phyloP scores from a whole-genome alignment of 345 rosid species.

The Bruguiera parviflora region DNA sequence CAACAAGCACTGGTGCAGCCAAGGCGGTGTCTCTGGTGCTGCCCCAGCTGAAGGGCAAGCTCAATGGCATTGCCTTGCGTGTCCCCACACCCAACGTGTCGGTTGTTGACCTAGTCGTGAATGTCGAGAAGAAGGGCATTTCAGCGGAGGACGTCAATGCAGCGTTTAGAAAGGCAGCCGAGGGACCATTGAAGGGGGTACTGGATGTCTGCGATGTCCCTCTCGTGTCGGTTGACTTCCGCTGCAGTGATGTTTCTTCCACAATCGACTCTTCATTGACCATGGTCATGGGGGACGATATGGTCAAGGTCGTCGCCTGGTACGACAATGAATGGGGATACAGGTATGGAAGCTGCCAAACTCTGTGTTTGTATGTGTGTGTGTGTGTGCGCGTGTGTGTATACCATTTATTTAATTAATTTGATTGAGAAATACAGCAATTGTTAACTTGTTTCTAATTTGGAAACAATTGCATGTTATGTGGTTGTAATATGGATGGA shows the following conservation, averaged over 20 bases:
- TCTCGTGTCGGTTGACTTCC: slow-evolving; percentile 86
- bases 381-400: neutral
- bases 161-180: slow-evolving; percentile 90
- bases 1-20: slow-evolving; percentile 98
- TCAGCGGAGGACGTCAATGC: slow-evolving; percentile 83
- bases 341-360: slow-evolving; percentile 43
- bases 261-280: slow-evolving; percentile 91
- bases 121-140: slow-evolving; percentile 78
- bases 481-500: neutral
- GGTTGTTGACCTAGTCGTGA: slow-evolving; percentile 87
- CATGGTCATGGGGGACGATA: slow-evolving; percentile 98
- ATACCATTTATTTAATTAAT: neutral
- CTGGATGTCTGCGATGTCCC: slow-evolving; percentile 84
- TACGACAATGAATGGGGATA: slow-evolving; percentile 99
- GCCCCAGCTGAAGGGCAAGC: slow-evolving; percentile 97
- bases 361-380: no score
- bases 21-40: slow-evolving; percentile 94
- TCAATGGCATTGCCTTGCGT: slow-evolving; percentile 92
- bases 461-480: no score
- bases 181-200: slow-evolving; percentile 77
- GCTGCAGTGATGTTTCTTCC: slow-evolving; percentile 87
- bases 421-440: neutral
- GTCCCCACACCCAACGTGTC: slow-evolving; percentile 99
- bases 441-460: no score
- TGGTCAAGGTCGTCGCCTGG: slow-evolving; percentile 99